Percentiles rank a stretch among this genome's conserved stretches.
Evolutionary conservation across 139 green algal genomes (phyloP).

Genomic region (Chlorella ohadii): DNA sequence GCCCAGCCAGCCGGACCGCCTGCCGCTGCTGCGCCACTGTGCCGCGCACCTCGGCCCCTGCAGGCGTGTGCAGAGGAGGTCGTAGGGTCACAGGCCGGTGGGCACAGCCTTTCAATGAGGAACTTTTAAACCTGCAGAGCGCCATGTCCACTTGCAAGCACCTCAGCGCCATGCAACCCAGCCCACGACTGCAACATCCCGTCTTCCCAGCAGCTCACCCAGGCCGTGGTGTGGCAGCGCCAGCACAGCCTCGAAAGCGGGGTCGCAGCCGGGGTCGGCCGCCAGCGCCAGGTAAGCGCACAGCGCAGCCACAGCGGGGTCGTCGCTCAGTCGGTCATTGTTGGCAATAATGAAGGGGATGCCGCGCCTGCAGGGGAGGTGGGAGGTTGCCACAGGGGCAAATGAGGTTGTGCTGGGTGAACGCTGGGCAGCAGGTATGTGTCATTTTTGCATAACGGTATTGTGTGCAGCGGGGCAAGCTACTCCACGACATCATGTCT

Average conservation of each 20-base stretch:
- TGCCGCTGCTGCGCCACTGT: neutral
- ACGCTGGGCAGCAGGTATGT: too few relatives aligned
- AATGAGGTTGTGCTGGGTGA: too few relatives aligned
- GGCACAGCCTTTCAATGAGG: too few relatives aligned
- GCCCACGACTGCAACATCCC: too few relatives aligned
- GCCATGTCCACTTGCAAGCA: too few relatives aligned
- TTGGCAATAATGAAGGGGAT: neutral
- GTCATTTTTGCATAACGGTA: too few relatives aligned
- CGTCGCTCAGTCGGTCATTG: neutral
- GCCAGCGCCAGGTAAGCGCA: constrained; percentile 15
- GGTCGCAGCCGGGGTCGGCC: neutral
- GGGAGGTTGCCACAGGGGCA: too few relatives aligned
- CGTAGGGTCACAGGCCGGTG: neutral
- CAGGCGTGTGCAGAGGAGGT: neutral
- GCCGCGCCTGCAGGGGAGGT: neutral
- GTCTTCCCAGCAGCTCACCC: neutral
- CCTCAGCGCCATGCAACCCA: too few relatives aligned
- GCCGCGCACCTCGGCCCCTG: constrained; percentile 11
- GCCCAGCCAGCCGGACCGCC: neutral
- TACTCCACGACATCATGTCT: neutral
- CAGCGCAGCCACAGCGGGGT: neutral
- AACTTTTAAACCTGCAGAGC: too few relatives aligned
- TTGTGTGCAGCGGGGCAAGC: too few relatives aligned
- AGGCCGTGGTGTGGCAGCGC: constrained; percentile 2
- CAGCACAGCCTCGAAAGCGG: constrained; percentile 10